A percentile compares a stretch with the other conserved stretches of the same genome.
These are phyloP conservation scores for Naganishia friedmannii DNA, from an alignment of 768 basidiomycete species.

Conservation along the genomic window DNA sequence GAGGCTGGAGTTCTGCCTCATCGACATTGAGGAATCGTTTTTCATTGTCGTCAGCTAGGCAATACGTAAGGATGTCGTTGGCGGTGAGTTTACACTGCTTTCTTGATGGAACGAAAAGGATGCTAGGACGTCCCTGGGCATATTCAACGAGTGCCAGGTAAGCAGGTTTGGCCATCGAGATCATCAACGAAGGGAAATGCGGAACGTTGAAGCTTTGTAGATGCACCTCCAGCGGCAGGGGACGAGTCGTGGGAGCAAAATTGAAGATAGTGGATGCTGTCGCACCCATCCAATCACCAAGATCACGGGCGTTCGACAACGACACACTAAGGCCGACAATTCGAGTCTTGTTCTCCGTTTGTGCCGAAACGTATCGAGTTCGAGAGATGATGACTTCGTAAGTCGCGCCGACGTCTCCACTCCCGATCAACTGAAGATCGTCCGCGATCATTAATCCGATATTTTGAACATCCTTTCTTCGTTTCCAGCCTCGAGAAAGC, in stretches of 20 bases:
- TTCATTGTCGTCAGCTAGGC: conserved; percentile 76
- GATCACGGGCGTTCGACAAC: conserved; percentile 87
- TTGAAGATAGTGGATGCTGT: conserved; percentile 94
- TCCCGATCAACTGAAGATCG: conserved; percentile 86
- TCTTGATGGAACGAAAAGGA: conserved; percentile 87
- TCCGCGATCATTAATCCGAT: conserved; percentile 91
- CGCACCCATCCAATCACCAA: conserved; percentile 97
- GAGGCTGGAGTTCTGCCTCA: conserved; percentile 73
- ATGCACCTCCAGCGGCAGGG: conserved; percentile 94
- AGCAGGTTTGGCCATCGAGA: conserved; percentile 97
- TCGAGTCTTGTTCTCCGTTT: conserved; percentile 86
- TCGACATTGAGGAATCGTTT: conserved; percentile 88
- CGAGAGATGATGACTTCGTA: conserved; percentile 95
- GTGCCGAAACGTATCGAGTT: conserved; percentile 92
- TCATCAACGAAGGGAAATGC: conserved; percentile 99
- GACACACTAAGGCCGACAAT: conserved; percentile 94
- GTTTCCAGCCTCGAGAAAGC: conserved; percentile 89
- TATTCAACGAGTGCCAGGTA: conserved; percentile 89
- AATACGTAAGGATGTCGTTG: conserved; percentile 83
- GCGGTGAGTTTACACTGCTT: conserved; percentile 92
- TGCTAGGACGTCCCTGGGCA: conserved; percentile 77
- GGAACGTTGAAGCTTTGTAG: conserved; percentile 91
- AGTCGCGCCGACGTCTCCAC: conserved; percentile 85
- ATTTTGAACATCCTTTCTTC: conserved; percentile 91
- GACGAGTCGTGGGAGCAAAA: conserved; percentile 93